phyloP scores from a whole-genome alignment of 1,284 basidiomycete genomes.

The Tilletia walkeri region DNA sequence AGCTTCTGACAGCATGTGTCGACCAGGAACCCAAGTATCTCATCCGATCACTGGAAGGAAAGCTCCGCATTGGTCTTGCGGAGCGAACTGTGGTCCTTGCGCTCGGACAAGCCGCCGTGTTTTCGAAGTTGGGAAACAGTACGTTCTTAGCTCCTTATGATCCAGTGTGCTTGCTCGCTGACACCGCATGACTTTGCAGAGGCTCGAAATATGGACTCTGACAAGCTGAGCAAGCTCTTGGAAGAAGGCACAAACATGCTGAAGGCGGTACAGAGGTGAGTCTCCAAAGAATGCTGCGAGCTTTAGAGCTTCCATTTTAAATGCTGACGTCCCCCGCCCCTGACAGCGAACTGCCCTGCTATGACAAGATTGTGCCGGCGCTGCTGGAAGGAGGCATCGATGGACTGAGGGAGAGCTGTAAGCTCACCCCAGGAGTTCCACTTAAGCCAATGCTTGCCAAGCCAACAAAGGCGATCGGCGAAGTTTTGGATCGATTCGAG shows the following conservation, averaged over 20 bases:
- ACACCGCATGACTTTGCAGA: background rate
- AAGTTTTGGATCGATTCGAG: conserved; percentile 96
- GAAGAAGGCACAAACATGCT: conserved; percentile 76
- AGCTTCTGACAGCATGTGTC: conserved; percentile 86
- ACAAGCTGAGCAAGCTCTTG: conserved; percentile 71
- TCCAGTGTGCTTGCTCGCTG: background rate
- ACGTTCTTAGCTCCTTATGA: conserved; percentile 51
- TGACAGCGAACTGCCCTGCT: conserved; percentile 91
- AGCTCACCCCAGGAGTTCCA: conserved; percentile 86
- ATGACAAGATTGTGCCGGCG: conserved; percentile 90
- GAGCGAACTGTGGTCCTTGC: conserved; percentile 70
- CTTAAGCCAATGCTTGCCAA: conserved; percentile 99
- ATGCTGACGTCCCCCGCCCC: conserved; percentile 51
- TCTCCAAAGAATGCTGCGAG: background rate
- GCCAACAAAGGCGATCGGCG: conserved; percentile 97
- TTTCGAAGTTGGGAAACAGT: conserved; percentile 59
- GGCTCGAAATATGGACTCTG: conserved; percentile 59
- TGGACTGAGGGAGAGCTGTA: conserved; percentile 72
- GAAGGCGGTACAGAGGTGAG: conserved; percentile 65
- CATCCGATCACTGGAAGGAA: conserved; percentile 91
- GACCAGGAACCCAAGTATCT: conserved; percentile 89
- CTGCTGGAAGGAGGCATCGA: conserved; percentile 77
- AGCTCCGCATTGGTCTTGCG: conserved; percentile 93
- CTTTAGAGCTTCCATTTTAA: no score
- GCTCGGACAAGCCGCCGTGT: conserved; percentile 46